A percentile compares a stretch with the other conserved stretches of the same genome.
These are phyloP conservation scores for Agaricus bisporus DNA, from an alignment of 768 basidiomycete genomes.

Conservation along the genomic window DNA sequence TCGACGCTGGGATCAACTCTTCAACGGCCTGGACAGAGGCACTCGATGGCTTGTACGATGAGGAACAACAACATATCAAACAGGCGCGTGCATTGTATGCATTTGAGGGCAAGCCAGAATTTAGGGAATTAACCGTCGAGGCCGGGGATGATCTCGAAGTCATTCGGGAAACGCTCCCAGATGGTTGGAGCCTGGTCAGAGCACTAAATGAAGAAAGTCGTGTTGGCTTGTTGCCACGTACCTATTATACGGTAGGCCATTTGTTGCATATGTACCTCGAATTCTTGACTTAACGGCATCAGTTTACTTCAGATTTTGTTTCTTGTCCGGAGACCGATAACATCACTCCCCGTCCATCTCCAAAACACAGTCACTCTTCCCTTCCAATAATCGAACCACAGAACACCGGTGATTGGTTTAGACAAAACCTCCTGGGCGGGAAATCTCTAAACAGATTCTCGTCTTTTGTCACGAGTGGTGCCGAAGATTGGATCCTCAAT, in stretches of 20 bases:
- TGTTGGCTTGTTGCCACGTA: conserved; percentile 61
- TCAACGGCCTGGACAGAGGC: conserved; percentile 70
- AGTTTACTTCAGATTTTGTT: conserved; percentile 66
- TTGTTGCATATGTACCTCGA: neutral
- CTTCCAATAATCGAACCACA: conserved; percentile 46
- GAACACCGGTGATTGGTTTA: conserved; percentile 71
- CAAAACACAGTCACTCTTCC: conserved; percentile 28
- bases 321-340: conserved; percentile 28
- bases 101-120: conserved; percentile 73
- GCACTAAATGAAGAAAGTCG: conserved; percentile 41
- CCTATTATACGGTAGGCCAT: conserved; percentile 64
- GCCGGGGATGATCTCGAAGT: conserved; percentile 69
- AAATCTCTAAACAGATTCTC: conserved; percentile 83
- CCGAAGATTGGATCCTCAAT: conserved; percentile 77
- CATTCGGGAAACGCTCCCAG: conserved; percentile 65
- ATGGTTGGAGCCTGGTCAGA: conserved; percentile 78
- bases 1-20: conserved; percentile 75
- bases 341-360: conserved; percentile 44
- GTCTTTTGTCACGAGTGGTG: conserved; percentile 79
- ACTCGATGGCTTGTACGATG: conserved; percentile 28
- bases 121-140: conserved; percentile 59
- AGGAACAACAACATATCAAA: conserved; percentile 34
- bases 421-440: conserved; percentile 67
- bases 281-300: conserved; percentile 8
- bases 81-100: conserved; percentile 66